These are phyloP conservation scores for Clarireedia sp. DNA, from an alignment of 2,329 filamentous ascomycete genomes.

Conservation along the genomic window DNA sequence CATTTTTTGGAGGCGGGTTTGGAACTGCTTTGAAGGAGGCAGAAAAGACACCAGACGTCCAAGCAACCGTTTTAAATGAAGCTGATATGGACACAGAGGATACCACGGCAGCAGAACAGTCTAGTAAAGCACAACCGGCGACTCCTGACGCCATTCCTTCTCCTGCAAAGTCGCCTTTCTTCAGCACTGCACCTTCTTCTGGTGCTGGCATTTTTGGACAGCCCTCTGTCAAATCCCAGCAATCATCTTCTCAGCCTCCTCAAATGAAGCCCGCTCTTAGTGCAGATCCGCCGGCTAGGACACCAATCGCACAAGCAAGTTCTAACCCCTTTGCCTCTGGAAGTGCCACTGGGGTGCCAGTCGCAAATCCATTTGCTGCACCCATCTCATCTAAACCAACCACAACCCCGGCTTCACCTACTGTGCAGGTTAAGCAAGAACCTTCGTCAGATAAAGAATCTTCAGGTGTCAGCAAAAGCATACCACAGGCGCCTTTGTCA, in stretches of 20 bases:
- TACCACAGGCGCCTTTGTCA: constrained; percentile 35
- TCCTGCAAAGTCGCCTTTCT: constrained; percentile 17
- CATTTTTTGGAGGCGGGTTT: constrained; percentile 54
- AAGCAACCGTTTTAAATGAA: constrained; percentile 35
- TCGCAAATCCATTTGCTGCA: constrained; percentile 17
- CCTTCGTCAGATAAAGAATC: constrained; percentile 12
- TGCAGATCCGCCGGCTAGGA: constrained; percentile 2
- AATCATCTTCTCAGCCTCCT: constrained; percentile 9
- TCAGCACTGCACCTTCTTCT: constrained; percentile 12
- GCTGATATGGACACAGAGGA: constrained; percentile 41
- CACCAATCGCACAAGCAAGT: constrained; percentile 9
- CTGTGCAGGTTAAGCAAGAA: constrained; percentile 23
- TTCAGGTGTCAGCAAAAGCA: constrained; percentile 12
- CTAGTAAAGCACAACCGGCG: constrained; percentile 14
- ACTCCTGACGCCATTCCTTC: constrained; percentile 22
- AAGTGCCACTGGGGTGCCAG: constrained; percentile 6
- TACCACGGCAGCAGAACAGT: constrained; percentile 10
- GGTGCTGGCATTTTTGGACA: constrained; percentile 16
- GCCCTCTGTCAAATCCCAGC: constrained; percentile 8
- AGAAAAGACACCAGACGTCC: constrained; percentile 28
- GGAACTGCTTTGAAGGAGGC: constrained; percentile 47
- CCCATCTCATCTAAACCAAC: constrained; percentile 3
- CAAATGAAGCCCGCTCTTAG: constrained; percentile 8
- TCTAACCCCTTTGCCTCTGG: constrained; percentile 15
- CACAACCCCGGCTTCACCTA: constrained; percentile 15